Conservation (phyloP, 176 grass and related monocot species). For the Musa schizocarpa region DNA sequence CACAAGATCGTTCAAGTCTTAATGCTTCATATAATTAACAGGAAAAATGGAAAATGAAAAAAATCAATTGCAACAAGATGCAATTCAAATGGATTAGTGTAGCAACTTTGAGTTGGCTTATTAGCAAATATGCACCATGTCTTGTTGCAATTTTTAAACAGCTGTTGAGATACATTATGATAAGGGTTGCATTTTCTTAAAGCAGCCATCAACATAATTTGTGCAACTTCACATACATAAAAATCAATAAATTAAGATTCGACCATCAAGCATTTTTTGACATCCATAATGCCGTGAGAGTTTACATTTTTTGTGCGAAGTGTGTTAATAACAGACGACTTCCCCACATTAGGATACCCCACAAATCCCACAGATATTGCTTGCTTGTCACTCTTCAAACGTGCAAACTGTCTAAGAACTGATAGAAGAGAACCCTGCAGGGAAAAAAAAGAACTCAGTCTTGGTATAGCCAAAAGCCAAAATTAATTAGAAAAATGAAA, state of each 20-base stretch:
- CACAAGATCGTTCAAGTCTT: too few relatives aligned
- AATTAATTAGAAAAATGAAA: constrained; percentile 2
- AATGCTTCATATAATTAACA: too few relatives aligned
- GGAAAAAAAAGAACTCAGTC: neutral
- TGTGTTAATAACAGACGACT: constrained; percentile 98
- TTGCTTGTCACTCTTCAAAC: constrained; percentile 92
- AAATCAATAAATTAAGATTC: neutral
- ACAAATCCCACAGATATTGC: constrained; percentile 96
- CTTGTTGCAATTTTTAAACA: too few relatives aligned
- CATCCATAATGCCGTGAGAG: neutral
- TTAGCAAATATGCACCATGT: too few relatives aligned
- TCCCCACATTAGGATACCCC: constrained; percentile 98
- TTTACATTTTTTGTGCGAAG: constrained; percentile 93
- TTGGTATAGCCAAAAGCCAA: neutral
- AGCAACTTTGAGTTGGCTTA: too few relatives aligned
- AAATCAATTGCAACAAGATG: too few relatives aligned
- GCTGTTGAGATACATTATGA: too few relatives aligned
- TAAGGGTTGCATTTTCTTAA: too few relatives aligned
- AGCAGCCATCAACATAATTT: too few relatives aligned
- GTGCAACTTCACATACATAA: neutral
- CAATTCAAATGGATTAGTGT: too few relatives aligned
- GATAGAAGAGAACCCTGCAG: constrained; percentile 87
- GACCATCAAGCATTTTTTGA: neutral
- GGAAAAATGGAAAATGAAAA: too few relatives aligned
- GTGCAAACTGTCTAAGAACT: constrained; percentile 78